phyloP scores from a whole-genome alignment of 306 rosid species.

The Quercus wislizeni region DNA sequence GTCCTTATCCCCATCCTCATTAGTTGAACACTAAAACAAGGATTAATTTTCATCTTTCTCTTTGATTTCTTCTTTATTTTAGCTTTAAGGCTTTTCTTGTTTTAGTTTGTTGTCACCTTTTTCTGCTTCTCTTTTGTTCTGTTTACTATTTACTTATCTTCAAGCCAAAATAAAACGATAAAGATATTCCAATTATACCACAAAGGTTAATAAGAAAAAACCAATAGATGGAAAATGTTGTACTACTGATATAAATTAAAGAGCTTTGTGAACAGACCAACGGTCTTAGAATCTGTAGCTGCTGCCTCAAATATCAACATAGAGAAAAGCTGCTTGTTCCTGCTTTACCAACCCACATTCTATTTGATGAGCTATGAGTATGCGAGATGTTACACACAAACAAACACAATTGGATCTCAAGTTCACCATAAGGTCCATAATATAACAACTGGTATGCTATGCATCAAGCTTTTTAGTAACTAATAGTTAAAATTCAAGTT shows the following conservation, averaged over 20 bases:
- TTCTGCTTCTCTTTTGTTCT: not conserved
- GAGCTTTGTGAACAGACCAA: not conserved
- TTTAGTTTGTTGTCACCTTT: not conserved
- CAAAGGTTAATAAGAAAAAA: not conserved
- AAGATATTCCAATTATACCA: not conserved
- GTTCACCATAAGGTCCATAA: not conserved
- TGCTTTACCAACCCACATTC: not conserved
- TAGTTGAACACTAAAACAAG: not conserved
- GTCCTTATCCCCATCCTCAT: not conserved
- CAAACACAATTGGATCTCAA: not conserved
- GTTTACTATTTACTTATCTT: not conserved
- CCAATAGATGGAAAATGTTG: not conserved
- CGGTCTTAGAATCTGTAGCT: not conserved
- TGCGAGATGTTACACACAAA: not conserved
- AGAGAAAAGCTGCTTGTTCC: not conserved
- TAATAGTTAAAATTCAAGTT: not conserved
- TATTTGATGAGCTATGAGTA: not conserved
- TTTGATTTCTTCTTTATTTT: not conserved
- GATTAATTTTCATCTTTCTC: not conserved
- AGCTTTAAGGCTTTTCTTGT: not conserved
- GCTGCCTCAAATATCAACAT: not conserved
- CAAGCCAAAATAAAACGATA: not conserved
- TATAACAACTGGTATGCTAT: not conserved
- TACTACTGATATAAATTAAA: not conserved
- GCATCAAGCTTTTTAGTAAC: not conserved